Base-by-base conservation (phyloP, 176 grass and related monocot species). In the Hsuehochloa calcarea region DNA sequence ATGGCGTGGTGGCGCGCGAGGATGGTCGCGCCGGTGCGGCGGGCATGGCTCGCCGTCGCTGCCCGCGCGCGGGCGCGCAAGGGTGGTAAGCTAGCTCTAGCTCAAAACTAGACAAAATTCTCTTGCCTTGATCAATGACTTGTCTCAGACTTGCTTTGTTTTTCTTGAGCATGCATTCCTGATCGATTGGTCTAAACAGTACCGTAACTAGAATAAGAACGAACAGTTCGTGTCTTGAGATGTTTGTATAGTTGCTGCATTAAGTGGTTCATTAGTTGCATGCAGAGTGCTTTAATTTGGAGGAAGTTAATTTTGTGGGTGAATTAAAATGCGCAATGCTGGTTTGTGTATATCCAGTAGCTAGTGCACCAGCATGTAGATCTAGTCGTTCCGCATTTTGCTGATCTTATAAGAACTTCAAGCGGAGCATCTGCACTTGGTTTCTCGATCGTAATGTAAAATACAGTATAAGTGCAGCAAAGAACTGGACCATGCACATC, bases 1-100 rank as follows among this genome's bases (percentile, higher is more conserved):
- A 86, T 97, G 92, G 90, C 92, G 55, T 94, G 94, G 94, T 94
- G 92, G 92, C 88, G 87, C 25, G 88, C 83, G 70, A 77, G 82
- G 70, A 89, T 97, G 26, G 84, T 92, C 6, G 91, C 88, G 78
- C 85, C 88, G 49, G 90, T 89, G 40, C 87, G 88, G 16, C 86
- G 90, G 15, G 94, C 88, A 2, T 97, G 92, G 90, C 60, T 92
- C 79, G 83, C 80, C 82, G 90, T 97, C 69, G 85, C 90, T 54
- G 82, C 72, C 68, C 70, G 49, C 65, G 88, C 55, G 52, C 66
- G 84, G 37, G 77, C 89, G 16, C 86, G 78, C 23, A 70, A 47
- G 41, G 46, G 84, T 20, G 87, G 89, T 97, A 83, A 77, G 29
- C 16, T 41, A 49, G 3, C 10, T 13, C 10, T 13, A 46, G 4